These are phyloP conservation scores for Scedosporium boydii DNA, from an alignment of 2,329 filamentous ascomycete genomes.

Conservation along the genomic window DNA sequence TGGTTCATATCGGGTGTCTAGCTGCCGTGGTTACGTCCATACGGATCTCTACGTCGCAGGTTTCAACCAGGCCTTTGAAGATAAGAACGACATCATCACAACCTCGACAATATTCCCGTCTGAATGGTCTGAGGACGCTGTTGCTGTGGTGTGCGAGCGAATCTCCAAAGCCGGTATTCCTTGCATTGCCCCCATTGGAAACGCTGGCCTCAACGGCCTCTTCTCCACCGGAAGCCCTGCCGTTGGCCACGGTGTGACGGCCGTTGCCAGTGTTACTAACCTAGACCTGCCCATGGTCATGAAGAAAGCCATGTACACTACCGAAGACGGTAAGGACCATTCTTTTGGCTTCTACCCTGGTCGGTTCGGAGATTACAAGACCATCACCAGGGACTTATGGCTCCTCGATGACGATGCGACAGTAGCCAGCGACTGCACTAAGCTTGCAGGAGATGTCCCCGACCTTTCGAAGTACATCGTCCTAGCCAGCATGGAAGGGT, in stretches of 20 bases:
- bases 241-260: slow-evolving; percentile 2
- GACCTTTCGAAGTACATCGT: slow-evolving; percentile 49
- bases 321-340: slow-evolving; percentile 21
- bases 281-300: slow-evolving; percentile 17
- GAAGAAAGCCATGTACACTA: slow-evolving; percentile 25
- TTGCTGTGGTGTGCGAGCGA: slow-evolving; percentile 37
- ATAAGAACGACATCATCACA: slow-evolving; percentile 45
- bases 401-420: slow-evolving; percentile 36
- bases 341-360: background rate
- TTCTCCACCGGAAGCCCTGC: slow-evolving; percentile 40
- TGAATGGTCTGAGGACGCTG: slow-evolving; percentile 43
- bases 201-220: slow-evolving; percentile 33
- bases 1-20: slow-evolving; percentile 48
- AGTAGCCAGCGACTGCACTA: slow-evolving; percentile 37
- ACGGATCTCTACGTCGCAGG: slow-evolving; percentile 50
- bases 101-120: slow-evolving; percentile 39
- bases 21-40: slow-evolving; percentile 36
- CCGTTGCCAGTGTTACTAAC: slow-evolving; percentile 1
- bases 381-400: slow-evolving; percentile 34
- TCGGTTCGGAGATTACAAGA: slow-evolving; percentile 2
- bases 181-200: slow-evolving; percentile 43
- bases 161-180: slow-evolving; percentile 45
- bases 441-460: slow-evolving; percentile 41
- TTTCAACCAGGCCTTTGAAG: slow-evolving; percentile 50
- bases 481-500: slow-evolving; percentile 49